Base-by-base conservation (phyloP, 768 basidiomycete genomes). In the Phaeotremella skinneri region DNA sequence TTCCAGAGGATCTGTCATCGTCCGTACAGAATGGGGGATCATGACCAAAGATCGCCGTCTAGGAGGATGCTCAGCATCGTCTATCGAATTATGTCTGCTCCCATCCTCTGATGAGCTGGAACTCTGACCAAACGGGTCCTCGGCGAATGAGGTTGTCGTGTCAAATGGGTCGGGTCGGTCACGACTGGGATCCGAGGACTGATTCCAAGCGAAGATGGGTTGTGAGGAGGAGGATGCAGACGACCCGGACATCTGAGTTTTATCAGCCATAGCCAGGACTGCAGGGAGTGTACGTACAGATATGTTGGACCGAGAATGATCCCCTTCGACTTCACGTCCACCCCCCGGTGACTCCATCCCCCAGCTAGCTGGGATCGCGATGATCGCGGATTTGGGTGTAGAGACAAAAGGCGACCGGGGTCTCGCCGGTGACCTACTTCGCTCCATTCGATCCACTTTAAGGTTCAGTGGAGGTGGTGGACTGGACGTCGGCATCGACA, bases 211-310 rank as follows among this genome's bases (percentile, higher is more conserved):
- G 52, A 66, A 69, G 13, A 60, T 43, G 9, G 64, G 65, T 32
- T 66, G 58, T 9, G 65, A 64, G 7, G 68, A 64, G 2, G 68
- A 64, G 9, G 68, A 69, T 41, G 68, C 66, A 26, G 65, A 66
- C 23, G 65, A 64, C 5, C 65, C 64, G 11, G 69, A 70, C 32
- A 64, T 51, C 65, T 66, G 41, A 3, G 16, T 21, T 16, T 50
- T 43, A 43, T 41, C 2, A 50, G 42, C 5, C n/a, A n/a, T 26
- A 48, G n/a, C 30, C 23, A 2, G 41, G 41, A 7, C 29, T 52
- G 51, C 41, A 5, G 29, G 17, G 45, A 14, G 3, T 21, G 9
- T 9, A 43, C 7, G 32, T 23, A 52, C 11, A 4, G 23, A 48
- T 37, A 57, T n/a, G 3, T 23, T 56, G 39, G 23, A 49, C 6